Base-by-base conservation (phyloP, 1,139 yeast genomes). In the Magnusiomyces paraingens region DNA sequence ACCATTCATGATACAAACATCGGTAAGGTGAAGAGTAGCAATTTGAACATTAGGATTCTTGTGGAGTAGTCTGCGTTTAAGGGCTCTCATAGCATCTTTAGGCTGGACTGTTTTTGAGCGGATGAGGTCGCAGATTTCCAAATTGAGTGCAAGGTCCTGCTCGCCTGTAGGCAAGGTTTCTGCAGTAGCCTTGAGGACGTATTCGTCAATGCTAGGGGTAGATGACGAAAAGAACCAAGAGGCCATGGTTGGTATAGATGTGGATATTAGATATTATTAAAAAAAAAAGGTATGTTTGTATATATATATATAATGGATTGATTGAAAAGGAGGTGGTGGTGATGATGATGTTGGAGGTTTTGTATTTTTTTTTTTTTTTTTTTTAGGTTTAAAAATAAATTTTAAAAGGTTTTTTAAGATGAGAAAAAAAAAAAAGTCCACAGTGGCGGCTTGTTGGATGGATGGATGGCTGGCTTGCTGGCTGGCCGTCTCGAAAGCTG, bases 131-230 rank as follows among this genome's bases (percentile, higher is more conserved):
- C 96, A 87, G 55, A 93, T 81, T 66, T 93, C 99, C 58, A 93
- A 75, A 10, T 94, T 91, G 51, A 81, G 75, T 5, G 84, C 81
- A 58, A 88, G 76, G 63, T 93, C 97, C 53, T 88, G 78, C 63
- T 90, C 96, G 2, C 98, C 99, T 64, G 86, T 83, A 2, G 98
- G 98, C 52, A 93, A 85, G 20, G 87, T 73, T 68, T 89, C 96
- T 38, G 93, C 84, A 0, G 98, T 90, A 14, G 97, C 96, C 60
- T 79, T 82, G 53, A 78, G 79, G 51, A 91, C 81, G 62, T 84
- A 80, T 55, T 74, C 77, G 59, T 86, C 95, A 46, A 87, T 73
- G 20, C 77, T 77, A 3, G 75, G 70, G 17, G 76, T 69, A 18
- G 73, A 70, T 2, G 79, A 67, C 26, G 79, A 71, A 38, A 47